Conservation (phyloP, 805 yeast species). For the Starmera pachycereana region DNA sequence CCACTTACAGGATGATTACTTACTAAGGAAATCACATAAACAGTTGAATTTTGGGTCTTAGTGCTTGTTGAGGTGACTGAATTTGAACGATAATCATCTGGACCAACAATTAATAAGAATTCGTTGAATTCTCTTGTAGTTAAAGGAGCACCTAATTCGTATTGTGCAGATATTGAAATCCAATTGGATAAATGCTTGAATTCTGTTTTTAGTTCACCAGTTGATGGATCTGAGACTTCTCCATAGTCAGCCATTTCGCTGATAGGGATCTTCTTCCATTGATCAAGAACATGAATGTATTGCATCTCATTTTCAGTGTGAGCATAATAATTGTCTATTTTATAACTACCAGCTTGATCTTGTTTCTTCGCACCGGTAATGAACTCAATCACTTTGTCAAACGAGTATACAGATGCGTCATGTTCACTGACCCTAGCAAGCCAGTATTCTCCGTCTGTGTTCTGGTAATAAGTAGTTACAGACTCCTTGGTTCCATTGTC, state of each 20-base stretch:
- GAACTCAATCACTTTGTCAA: conserved; percentile 1
- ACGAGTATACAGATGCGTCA: conserved; percentile 1
- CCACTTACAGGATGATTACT: conserved; percentile 13
- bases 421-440: conserved; percentile 17
- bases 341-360: background rate
- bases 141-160: conserved; percentile 21
- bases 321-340: conserved; percentile 6
- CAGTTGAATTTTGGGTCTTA: background rate
- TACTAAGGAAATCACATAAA: conserved; percentile 17
- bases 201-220: background rate
- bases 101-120: conserved; percentile 11
- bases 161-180: conserved; percentile 17
- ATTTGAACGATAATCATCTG: background rate
- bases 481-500: conserved; percentile 7
- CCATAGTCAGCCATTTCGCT: conserved; percentile 6
- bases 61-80: conserved; percentile 3
- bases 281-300: conserved; percentile 19
- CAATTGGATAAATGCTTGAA: conserved; percentile 4
- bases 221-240: background rate
- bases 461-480: conserved; percentile 17
- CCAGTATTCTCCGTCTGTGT: conserved; percentile 17
- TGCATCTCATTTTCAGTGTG: conserved; percentile 20
- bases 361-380: conserved; percentile 12
- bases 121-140: conserved; percentile 22
- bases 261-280: conserved; percentile 6